Evolutionary conservation across 2,329 filamentous ascomycete genomes (phyloP).

Genomic region (Trichophyton mentagrophytes): DNA sequence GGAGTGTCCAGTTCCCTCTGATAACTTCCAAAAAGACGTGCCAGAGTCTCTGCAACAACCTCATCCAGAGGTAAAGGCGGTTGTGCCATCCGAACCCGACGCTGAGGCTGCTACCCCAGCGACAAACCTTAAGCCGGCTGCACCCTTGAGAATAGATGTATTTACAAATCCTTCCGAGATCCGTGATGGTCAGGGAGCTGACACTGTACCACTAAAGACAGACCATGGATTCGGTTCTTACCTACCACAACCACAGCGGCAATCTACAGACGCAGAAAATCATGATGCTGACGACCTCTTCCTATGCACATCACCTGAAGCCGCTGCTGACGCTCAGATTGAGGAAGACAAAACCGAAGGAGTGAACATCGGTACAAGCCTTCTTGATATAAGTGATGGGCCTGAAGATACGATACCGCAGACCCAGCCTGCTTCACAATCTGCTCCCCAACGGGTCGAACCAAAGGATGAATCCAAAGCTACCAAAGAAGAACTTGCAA

Average conservation of each 20-base stretch:
- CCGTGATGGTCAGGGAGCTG: conserved; percentile 6
- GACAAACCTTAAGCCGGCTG: not conserved
- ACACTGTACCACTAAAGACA: conserved; percentile 10
- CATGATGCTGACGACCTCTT: not conserved
- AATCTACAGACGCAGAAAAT: not conserved
- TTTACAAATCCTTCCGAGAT: conserved; percentile 11
- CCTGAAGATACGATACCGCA: not conserved
- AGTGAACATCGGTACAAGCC: not conserved
- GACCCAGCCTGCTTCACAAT: not conserved
- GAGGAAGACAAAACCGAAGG: not conserved
- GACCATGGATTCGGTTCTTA: conserved; percentile 14
- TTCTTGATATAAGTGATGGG: conserved; percentile 3
- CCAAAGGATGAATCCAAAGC: not conserved
- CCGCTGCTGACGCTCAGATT: not conserved
- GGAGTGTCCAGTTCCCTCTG: not conserved
- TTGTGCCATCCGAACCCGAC: not conserved
- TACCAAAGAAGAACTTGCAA: not conserved
- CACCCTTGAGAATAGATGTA: conserved; percentile 8
- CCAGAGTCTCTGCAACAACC: not conserved
- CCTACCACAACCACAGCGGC: conserved; percentile 14
- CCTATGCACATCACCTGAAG: not conserved
- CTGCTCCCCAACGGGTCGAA: not conserved
- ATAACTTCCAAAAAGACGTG: too few species aligned
- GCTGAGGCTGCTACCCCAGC: not conserved
- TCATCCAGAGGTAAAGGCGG: not conserved